Evolutionary conservation across 2,329 filamentous ascomycete genomes (phyloP).

Genomic region (Atkinsonella hypoxylon): DNA sequence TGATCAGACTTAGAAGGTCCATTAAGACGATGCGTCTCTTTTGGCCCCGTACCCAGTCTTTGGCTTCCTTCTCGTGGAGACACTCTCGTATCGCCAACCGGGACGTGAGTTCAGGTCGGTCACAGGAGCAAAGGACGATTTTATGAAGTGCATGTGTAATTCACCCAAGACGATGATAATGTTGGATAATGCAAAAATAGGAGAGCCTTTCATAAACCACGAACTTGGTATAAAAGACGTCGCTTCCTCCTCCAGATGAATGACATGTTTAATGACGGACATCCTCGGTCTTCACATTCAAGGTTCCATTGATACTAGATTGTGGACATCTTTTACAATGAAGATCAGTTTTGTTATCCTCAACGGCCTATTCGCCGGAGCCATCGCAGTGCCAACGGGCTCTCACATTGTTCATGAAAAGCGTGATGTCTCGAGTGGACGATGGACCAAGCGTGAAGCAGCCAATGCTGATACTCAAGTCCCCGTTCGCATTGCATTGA

Average conservation of each 20-base stretch:
- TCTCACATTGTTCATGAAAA: slow-evolving; percentile 21
- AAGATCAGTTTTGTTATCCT: slow-evolving; percentile 10
- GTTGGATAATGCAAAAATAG: too few relatives aligned
- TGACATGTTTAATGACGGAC: neutral
- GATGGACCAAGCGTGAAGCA: slow-evolving; percentile 16
- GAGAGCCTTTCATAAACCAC: too few relatives aligned
- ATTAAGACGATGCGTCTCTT: neutral
- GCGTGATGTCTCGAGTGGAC: slow-evolving; percentile 10
- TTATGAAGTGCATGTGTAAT: too few relatives aligned
- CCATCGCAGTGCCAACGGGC: slow-evolving; percentile 9
- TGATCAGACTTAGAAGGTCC: neutral
- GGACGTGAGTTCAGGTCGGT: too few relatives aligned
- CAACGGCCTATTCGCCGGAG: slow-evolving; percentile 10
- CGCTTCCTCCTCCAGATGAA: neutral
- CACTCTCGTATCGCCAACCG: neutral
- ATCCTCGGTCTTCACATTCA: neutral
- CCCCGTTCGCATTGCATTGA: slow-evolving; percentile 30
- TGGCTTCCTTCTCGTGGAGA: neutral
- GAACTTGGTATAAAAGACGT: too few relatives aligned
- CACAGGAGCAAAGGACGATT: too few relatives aligned
- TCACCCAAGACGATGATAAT: too few relatives aligned
- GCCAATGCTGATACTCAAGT: slow-evolving; percentile 12
- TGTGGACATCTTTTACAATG: slow-evolving; percentile 7
- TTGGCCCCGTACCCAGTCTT: too few relatives aligned
- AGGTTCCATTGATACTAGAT: neutral